Percentiles rank a stretch among this genome's conserved stretches.
These are phyloP conservation scores for Ploettnerulaceae sp. DNA, from an alignment of 2,329 filamentous ascomycete genomes.

Conservation along the genomic window DNA sequence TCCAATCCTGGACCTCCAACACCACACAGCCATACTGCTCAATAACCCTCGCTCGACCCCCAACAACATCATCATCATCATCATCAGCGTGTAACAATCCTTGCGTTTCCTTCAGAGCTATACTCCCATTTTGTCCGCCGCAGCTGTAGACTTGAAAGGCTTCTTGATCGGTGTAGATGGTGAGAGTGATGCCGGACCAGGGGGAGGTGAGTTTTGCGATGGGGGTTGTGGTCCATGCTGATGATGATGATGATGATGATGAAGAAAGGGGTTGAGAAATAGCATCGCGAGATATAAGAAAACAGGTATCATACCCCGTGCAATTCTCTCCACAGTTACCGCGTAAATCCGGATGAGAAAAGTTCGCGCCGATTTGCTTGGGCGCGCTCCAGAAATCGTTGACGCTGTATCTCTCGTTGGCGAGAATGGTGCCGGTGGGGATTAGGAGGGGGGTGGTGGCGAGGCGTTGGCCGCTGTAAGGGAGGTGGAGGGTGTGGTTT, in stretches of 20 bases:
- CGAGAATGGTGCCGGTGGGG: constrained; percentile 70
- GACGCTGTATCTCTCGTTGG: constrained; percentile 61
- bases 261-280: too few relatives aligned
- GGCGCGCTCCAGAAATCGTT: constrained; percentile 80
- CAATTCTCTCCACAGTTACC: constrained; percentile 79
- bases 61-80: too few relatives aligned
- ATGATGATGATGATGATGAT: constrained; percentile 47
- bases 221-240: constrained; percentile 53
- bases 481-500: constrained; percentile 69
- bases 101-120: constrained; percentile 66
- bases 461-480: constrained; percentile 66
- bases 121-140: constrained; percentile 65
- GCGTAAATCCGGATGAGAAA: constrained; percentile 54
- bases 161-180: constrained; percentile 77
- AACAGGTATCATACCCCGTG: constrained; percentile 78
- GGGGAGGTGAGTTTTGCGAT: constrained; percentile 64
- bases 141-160: constrained; percentile 89
- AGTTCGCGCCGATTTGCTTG: constrained; percentile 72
- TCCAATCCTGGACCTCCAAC: constrained; percentile 89
- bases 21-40: constrained; percentile 80
- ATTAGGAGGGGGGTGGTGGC: constrained; percentile 67
- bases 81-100: too few relatives aligned
- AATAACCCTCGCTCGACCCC: constrained; percentile 56
- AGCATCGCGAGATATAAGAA: constrained; percentile 64
- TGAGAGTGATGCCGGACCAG: constrained; percentile 78